Conservation (phyloP, 2,329 filamentous ascomycete genomes). For the Ophiostoma angusticollis region DNA sequence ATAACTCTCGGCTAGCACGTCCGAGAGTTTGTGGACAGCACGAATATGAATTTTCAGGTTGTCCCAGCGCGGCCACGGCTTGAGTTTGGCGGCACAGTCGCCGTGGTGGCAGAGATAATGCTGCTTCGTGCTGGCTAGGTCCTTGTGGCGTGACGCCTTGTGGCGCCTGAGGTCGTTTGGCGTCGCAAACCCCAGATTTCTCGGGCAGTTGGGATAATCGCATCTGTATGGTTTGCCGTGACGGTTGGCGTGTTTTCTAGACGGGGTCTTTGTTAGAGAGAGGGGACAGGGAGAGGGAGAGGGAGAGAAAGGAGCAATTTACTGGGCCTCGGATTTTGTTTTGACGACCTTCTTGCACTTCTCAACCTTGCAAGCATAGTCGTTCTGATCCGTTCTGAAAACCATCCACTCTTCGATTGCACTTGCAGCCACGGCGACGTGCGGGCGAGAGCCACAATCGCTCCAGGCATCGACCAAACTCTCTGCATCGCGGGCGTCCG, state of each 20-base stretch:
- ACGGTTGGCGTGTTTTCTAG: constrained; percentile 65
- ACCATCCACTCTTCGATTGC: too few relatives aligned
- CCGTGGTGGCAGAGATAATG: constrained; percentile 47
- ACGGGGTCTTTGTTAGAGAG: too few relatives aligned
- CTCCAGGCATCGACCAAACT: too few relatives aligned
- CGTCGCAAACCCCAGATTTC: constrained; percentile 60
- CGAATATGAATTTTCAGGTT: constrained; percentile 75
- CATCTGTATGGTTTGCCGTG: constrained; percentile 60
- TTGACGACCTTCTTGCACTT: too few relatives aligned
- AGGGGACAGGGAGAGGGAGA: constrained; percentile 1
- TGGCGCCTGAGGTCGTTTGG: constrained; percentile 74
- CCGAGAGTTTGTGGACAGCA: constrained; percentile 45
- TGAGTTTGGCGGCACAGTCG: constrained; percentile 45
- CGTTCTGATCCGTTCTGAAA: too few relatives aligned
- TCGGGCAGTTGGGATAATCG: constrained; percentile 39
- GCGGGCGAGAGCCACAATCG: too few relatives aligned
- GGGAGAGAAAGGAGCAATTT: constrained; percentile 14
- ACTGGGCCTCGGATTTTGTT: constrained; percentile 38
- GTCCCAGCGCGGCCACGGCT: constrained; percentile 69
- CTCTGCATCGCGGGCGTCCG: too few relatives aligned
- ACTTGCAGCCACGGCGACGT: too few relatives aligned
- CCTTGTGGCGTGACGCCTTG: constrained; percentile 55
- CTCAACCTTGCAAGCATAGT: too few relatives aligned
- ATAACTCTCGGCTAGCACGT: constrained; percentile 13
- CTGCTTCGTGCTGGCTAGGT: constrained; percentile 25